Evolutionary conservation across 352 stramenopile species (phyloP), one percentile per base, ranked within the genome.

Genomic region (Pythium brassicae): DNA sequence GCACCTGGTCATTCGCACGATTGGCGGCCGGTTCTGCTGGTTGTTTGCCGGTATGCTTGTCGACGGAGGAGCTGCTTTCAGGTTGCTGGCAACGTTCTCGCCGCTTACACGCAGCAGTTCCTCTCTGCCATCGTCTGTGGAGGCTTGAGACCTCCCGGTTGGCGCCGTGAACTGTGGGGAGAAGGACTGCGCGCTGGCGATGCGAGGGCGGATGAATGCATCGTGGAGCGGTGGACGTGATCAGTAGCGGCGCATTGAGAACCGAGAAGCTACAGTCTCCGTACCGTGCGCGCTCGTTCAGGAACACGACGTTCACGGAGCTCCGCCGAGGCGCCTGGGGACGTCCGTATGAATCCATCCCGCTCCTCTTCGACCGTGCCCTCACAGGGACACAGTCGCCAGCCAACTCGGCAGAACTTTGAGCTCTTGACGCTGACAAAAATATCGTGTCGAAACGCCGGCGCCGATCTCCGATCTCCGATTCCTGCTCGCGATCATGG

Each of bases 331-430:
- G 64, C 12, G 54, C 53, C 56, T 61, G 62, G 0, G 72, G 72
- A n/a, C 72, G 72, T 4, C 69, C 69, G n/a, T 81, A 81, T 46
- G 63, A 55, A 53, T 81, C 72, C 72, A 80, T 77, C 32, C 26
- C 15, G 46, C n/a, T 9, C 0, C 9, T 20, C 15, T 27, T 57
- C 26, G 7, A 11, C 22, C 19, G 12, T 4, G 4, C n/a, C 26
- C 40, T 43, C 47, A 37, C 32, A 37, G 32, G 1, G 2, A 11
- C 32, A 37, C 32, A n/a, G n/a, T n/a, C n/a, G n/a, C n/a, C n/a
- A n/a, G n/a, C n/a, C n/a, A n/a, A n/a, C n/a, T n/a, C n/a, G 32
- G 14, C 32, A 10, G 32, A 37, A 11, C 32, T 37, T 37, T 11
- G 32, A 0, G 42, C 42, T 4, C 6, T n/a, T 32, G 5, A 25